A percentile compares a stretch with the other conserved stretches of the same genome.
Evolutionary conservation across 805 yeast genomes (phyloP).

Genomic region (Starmerella asiatica): DNA sequence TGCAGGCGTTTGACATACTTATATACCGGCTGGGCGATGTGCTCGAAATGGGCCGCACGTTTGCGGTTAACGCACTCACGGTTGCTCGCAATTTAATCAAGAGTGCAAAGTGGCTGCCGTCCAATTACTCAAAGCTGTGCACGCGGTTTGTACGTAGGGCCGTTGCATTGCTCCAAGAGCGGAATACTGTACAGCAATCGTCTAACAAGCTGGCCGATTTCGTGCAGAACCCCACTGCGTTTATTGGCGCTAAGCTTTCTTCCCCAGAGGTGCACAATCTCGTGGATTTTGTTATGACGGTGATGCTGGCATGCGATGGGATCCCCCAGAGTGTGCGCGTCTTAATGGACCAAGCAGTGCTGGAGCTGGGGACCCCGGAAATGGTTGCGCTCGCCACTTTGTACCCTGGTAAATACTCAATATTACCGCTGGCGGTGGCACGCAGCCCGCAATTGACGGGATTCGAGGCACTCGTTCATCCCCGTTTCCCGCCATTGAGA

Average conservation of each 20-base stretch:
- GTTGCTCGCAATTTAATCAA: conserved; percentile 5
- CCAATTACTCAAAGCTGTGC: conserved; percentile 9
- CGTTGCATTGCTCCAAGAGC: background rate
- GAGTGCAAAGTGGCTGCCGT: conserved; percentile 12
- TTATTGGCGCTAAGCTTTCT: conserved; percentile 18
- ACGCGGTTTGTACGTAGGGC: conserved; percentile 19
- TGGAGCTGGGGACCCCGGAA: conserved; percentile 19
- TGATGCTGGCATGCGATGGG: conserved; percentile 35
- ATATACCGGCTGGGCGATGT: conserved; percentile 15
- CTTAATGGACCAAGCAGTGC: conserved; percentile 36
- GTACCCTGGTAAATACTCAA: conserved; percentile 55
- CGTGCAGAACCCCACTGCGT: conserved; percentile 14
- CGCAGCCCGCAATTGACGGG: conserved; percentile 11
- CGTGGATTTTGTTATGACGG: conserved; percentile 36
- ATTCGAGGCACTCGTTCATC: conserved; percentile 20
- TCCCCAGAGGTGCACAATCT: conserved; percentile 17
- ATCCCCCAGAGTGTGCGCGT: conserved; percentile 53
- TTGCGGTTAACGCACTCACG: conserved; percentile 3
- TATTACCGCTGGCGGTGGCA: conserved; percentile 54
- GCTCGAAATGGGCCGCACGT: conserved; percentile 8
- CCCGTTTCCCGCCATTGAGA: conserved; percentile 20
- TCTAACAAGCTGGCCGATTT: conserved; percentile 26
- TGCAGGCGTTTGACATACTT: conserved; percentile 15
- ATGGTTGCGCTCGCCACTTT: conserved; percentile 43
- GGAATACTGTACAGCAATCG: conserved; percentile 20